phyloP scores from a whole-genome alignment of 306 rosid species.

The Calophaca sinica region DNA sequence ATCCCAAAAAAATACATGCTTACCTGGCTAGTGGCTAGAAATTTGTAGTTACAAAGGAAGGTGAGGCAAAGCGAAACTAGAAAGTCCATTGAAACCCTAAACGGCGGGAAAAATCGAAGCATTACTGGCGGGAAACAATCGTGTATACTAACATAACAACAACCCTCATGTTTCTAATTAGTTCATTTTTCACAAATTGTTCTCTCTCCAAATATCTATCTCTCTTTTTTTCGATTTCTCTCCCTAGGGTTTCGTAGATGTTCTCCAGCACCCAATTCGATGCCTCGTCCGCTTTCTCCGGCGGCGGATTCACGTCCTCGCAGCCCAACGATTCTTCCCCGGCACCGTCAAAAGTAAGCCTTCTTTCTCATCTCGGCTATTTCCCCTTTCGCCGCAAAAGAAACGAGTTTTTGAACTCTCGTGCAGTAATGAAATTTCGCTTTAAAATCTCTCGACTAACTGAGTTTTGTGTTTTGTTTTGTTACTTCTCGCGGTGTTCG shows the following conservation, averaged over 20 bases:
- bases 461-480: constrained; percentile 6
- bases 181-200: neutral
- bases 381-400: neutral
- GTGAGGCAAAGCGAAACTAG: no score
- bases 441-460: constrained; percentile 11
- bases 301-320: constrained; percentile 71
- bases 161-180: neutral
- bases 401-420: constrained; percentile 6
- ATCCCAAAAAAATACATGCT: no score
- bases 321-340: constrained; percentile 69
- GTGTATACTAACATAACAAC: neutral
- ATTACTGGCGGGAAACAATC: constrained; percentile 60
- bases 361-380: constrained; percentile 15
- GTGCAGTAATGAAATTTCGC: neutral
- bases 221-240: constrained; percentile 18
- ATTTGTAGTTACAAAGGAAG: no score
- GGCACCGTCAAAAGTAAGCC: constrained; percentile 61
- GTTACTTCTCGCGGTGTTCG: neutral
- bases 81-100: constrained; percentile 42
- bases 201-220: neutral
- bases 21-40: no score
- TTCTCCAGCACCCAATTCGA: constrained; percentile 82
- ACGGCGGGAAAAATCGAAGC: constrained; percentile 56
- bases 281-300: constrained; percentile 57
- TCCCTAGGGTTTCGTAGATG: constrained; percentile 61